These are phyloP conservation scores for Peniophora sp. DNA, from an alignment of 1,284 basidiomycete species.

Conservation along the genomic window DNA sequence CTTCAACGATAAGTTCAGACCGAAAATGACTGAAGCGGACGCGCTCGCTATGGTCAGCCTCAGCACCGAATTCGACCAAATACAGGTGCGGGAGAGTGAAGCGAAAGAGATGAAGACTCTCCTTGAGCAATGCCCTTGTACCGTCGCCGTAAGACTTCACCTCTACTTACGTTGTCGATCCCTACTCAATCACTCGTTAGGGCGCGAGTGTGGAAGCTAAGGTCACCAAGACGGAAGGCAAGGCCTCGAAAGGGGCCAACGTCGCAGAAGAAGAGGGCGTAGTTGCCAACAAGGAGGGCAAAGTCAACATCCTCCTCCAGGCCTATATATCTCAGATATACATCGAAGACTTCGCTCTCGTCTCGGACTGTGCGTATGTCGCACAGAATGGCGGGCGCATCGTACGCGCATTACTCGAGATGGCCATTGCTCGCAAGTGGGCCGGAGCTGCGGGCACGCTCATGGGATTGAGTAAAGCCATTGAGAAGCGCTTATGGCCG, in stretches of 20 bases:
- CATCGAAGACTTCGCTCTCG: conserved; percentile 93
- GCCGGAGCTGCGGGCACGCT: conserved; percentile 76
- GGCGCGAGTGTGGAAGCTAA: too few relatives aligned
- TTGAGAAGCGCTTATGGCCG: conserved; percentile 92
- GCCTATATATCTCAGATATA: conserved; percentile 77
- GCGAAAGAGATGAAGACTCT: conserved; percentile 75
- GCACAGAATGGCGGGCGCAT: conserved; percentile 95
- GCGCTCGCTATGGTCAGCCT: conserved; percentile 80
- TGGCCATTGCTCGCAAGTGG: conserved; percentile 89
- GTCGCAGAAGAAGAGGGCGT: neutral
- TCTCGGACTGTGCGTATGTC: conserved; percentile 92
- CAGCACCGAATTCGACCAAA: conserved; percentile 96
- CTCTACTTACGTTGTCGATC: too few relatives aligned
- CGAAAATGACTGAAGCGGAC: conserved; percentile 92
- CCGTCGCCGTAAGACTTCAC: conserved; percentile 65
- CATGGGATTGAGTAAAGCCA: conserved; percentile 89
- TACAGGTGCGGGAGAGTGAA: conserved; percentile 90
- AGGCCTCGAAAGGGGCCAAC: too few relatives aligned
- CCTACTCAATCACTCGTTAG: too few relatives aligned
- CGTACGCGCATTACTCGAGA: conserved; percentile 88
- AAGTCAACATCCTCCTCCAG: conserved; percentile 93
- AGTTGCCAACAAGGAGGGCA: conserved; percentile 30
- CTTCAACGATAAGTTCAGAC: conserved; percentile 79
- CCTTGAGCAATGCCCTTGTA: conserved; percentile 67
- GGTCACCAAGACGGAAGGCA: too few relatives aligned